Percentiles rank a stretch among this genome's conserved stretches.
These are phyloP conservation scores for Candida coquimbonensis DNA, from an alignment of 805 yeast genomes.

Conservation along the genomic window DNA sequence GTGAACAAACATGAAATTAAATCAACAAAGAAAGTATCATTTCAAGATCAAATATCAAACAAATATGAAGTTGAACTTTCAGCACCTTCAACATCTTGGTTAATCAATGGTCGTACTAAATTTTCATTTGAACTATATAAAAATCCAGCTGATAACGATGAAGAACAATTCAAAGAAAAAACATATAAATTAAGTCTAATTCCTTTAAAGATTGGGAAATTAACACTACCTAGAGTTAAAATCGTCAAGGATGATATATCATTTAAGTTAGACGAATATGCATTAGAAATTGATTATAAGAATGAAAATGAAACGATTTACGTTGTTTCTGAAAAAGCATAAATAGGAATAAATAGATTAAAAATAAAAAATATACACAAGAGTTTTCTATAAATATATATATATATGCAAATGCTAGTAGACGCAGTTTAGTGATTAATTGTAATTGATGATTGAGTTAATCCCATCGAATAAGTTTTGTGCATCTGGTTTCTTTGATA, in stretches of 20 bases:
- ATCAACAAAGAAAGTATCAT: slow-evolving; percentile 17
- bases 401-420: no score
- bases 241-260: slow-evolving; percentile 29
- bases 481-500: slow-evolving; percentile 71
- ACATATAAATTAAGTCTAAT: slow-evolving; percentile 41
- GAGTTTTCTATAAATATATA: no score
- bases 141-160: slow-evolving; percentile 13
- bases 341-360: neutral
- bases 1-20: slow-evolving; percentile 14
- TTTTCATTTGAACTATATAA: slow-evolving; percentile 37
- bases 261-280: slow-evolving; percentile 26
- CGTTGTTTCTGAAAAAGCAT: slow-evolving; percentile 52
- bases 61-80: slow-evolving; percentile 40
- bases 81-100: slow-evolving; percentile 65
- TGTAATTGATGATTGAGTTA: neutral
- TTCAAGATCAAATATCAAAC: slow-evolving; percentile 17
- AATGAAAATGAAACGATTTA: slow-evolving; percentile 64
- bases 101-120: slow-evolving; percentile 64
- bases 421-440: neutral
- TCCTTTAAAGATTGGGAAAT: slow-evolving; percentile 72
- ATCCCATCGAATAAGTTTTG: slow-evolving; percentile 38
- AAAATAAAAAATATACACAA: neutral
- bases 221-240: slow-evolving; percentile 57
- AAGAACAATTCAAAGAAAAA: slow-evolving; percentile 11
- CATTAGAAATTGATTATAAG: slow-evolving; percentile 55